Evolutionary conservation across 176 grass and related monocot species (phyloP), one percentile per base, ranked within the genome.

Genomic region (Puccinellia tenuiflora): DNA sequence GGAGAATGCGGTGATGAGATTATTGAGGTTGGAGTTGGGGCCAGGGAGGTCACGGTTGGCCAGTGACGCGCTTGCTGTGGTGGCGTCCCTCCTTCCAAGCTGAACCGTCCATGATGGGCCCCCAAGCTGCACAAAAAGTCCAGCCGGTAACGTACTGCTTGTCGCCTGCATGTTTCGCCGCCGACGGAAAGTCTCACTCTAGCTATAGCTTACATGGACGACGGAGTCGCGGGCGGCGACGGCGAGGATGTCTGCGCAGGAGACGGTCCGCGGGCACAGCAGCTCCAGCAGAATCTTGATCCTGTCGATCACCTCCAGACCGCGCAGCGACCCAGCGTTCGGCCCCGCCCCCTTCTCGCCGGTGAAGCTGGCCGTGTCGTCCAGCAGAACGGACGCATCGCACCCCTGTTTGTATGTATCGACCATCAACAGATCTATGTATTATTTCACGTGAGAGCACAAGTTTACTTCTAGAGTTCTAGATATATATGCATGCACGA

Each of bases 171-270:
- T 43, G 24, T 71, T 45, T 46, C 43, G 13, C 35, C 16, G 15
- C 37, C 15, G 53, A 77, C 35, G 54, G 22, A 30, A 7, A 7
- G 39, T 40, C 39, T 40, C 39, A 9, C 39, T 40, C 39, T 9
- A 40, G 34, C 34, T 37, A 37, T 62, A 62, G 37, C 37, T 52
- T 92, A 92, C 90, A 6, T 71, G 50, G 42, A 87, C 87, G 7
- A 92, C 90, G 38, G 87, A 86, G 82, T 92, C 90, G 8, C 80
- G 90, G 73, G 90, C 90, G 8, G 90, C 90, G 18, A 89, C 80
- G 22, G 84, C 90, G 52, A 89, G 75, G 75, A 89, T 92, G 79
- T 92, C 87, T 3, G 90, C 90, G 75, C 90, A 92, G 0, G 90
- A 92, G 29, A 92, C 84, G n/a, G 90, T 89, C 85, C 81, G 61